phyloP scores from a whole-genome alignment of 371 early-diverging fungal species.

The Circinella minor region DNA sequence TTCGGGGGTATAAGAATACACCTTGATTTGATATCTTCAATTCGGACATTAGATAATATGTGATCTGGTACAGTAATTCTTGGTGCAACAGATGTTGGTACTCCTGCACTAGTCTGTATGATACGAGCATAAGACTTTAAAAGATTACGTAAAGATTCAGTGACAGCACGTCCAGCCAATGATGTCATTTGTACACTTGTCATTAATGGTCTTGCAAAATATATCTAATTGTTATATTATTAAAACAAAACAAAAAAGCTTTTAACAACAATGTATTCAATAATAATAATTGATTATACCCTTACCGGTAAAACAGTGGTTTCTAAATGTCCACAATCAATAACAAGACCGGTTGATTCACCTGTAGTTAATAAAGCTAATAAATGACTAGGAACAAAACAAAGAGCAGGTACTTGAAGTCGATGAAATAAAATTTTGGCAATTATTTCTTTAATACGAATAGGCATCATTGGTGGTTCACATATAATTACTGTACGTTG shows the following conservation, averaged over 20 bases:
- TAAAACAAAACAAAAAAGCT: not conserved
- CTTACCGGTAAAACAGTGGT: constrained; percentile 44
- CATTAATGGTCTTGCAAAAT: constrained; percentile 65
- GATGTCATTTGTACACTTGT: constrained; percentile 63
- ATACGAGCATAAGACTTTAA: constrained; percentile 46
- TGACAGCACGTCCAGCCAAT: constrained; percentile 67
- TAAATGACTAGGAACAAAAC: constrained; percentile 52
- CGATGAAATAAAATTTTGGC: constrained; percentile 69
- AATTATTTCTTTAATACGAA: constrained; percentile 61
- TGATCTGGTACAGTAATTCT: not conserved
- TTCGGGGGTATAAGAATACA: constrained; percentile 62
- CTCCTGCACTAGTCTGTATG: constrained; percentile 10
- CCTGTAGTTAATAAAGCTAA: constrained; percentile 83
- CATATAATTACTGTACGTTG: constrained; percentile 76
- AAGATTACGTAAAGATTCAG: constrained; percentile 54
- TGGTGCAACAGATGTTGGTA: constrained; percentile 2
- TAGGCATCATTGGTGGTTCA: constrained; percentile 69
- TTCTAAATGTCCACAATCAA: constrained; percentile 83
- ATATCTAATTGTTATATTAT: constrained; percentile 48
- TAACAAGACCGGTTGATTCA: constrained; percentile 75
- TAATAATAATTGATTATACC: too few species aligned
- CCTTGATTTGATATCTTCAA: constrained; percentile 67
- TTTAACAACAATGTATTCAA: constrained; percentile 45
- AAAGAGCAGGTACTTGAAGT: constrained; percentile 71
- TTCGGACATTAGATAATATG: constrained; percentile 39